Percentiles rank a stretch among this genome's conserved stretches.
phyloP scores from a whole-genome alignment of 2,329 filamentous ascomycete genomes.

The Aureobasidium sp. region DNA sequence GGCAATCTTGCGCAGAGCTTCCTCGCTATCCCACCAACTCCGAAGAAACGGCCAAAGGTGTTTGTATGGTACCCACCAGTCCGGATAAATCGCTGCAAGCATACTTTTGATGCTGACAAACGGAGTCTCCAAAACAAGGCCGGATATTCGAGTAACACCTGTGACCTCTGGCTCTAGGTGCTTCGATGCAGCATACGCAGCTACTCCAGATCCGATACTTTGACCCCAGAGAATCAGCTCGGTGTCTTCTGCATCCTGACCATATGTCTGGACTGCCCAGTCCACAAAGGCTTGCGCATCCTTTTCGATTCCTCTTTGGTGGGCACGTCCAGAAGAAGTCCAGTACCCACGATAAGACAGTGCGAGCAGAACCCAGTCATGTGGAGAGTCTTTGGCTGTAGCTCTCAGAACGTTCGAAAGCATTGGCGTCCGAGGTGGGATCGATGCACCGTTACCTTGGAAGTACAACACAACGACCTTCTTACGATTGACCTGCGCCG shows the following conservation, averaged over 20 bases:
- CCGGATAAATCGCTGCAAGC: constrained; percentile 77
- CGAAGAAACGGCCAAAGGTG: constrained; percentile 79
- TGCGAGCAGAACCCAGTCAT: constrained; percentile 46
- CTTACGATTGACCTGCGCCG: not conserved
- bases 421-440: constrained; percentile 51
- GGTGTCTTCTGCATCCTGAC: constrained; percentile 36
- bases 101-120: constrained; percentile 77
- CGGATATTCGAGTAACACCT: constrained; percentile 32
- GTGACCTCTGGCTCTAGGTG: constrained; percentile 38
- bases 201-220: constrained; percentile 78
- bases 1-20: constrained; percentile 45
- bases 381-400: constrained; percentile 19
- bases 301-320: constrained; percentile 73
- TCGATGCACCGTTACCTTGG: constrained; percentile 53
- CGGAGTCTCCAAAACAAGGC: constrained; percentile 78
- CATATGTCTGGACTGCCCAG: constrained; percentile 62
- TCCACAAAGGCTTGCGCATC: constrained; percentile 71
- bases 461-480: constrained; percentile 50
- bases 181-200: constrained; percentile 63
- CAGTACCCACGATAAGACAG: constrained; percentile 77
- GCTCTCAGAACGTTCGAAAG: constrained; percentile 51
- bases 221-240: constrained; percentile 77
- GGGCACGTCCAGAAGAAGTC: constrained; percentile 77
- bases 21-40: constrained; percentile 60
- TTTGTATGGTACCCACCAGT: constrained; percentile 82